A percentile compares a stretch with the other conserved stretches of the same genome.
Evolutionary conservation across 768 basidiomycete genomes (phyloP).

Genomic region (Podaxis sp.): DNA sequence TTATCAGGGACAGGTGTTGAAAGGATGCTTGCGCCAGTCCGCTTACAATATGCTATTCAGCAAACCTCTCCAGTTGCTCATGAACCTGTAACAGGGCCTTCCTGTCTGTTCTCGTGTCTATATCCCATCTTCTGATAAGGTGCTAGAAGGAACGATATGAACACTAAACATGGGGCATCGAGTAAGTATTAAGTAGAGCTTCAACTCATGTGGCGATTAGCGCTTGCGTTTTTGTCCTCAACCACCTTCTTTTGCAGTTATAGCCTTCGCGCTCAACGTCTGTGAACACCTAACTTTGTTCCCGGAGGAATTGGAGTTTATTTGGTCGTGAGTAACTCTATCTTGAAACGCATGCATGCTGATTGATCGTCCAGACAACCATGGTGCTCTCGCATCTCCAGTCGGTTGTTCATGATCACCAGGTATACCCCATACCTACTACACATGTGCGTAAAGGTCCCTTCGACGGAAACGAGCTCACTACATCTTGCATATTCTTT

Average conservation of each 20-base stretch:
- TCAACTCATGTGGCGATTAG: background rate
- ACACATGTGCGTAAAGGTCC: background rate
- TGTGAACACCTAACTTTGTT: slow-evolving; percentile 4
- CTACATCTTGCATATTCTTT: too few relatives aligned
- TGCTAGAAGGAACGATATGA: background rate
- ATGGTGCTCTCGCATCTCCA: slow-evolving; percentile 1
- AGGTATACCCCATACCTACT: slow-evolving; percentile 7
- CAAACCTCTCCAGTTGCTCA: too few relatives aligned
- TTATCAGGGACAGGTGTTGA: too few relatives aligned
- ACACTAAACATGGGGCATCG: background rate
- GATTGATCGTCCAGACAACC: background rate
- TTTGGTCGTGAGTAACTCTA: slow-evolving; percentile 3
- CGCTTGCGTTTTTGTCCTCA: background rate
- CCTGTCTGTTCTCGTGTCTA: background rate
- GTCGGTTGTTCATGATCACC: slow-evolving; percentile 2
- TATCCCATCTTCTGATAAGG: slow-evolving; percentile 5
- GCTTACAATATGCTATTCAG: too few relatives aligned
- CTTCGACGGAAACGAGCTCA: background rate
- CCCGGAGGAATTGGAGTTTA: background rate
- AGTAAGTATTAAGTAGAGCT: background rate
- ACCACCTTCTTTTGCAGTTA: background rate
- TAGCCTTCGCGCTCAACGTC: background rate
- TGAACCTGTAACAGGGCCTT: background rate
- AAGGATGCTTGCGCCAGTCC: too few relatives aligned
- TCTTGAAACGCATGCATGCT: background rate